A percentile compares a stretch with the other conserved stretches of the same genome.
Evolutionary conservation across 495 filamentous ascomycete species (phyloP).

Genomic region (Penicillium bialowiezense): DNA sequence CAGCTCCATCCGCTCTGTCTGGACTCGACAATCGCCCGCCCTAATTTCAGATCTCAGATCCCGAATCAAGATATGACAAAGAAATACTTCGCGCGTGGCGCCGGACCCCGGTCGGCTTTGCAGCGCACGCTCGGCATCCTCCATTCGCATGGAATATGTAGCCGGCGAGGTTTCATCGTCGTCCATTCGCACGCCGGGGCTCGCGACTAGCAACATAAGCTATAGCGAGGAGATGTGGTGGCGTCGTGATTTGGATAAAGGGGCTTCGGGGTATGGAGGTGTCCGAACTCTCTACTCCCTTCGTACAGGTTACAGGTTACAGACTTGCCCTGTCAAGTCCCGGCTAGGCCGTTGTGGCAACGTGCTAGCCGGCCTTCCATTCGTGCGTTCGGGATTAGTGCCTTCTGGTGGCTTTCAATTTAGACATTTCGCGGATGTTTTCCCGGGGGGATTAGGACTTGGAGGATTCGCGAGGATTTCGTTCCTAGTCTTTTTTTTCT

Average conservation of each 20-base stretch:
- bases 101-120: conserved; percentile 3
- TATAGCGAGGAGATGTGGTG: conserved; percentile 5
- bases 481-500: not conserved
- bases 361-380: conserved; percentile 11
- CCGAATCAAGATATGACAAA: conserved; percentile 11
- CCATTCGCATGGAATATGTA: not conserved
- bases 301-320: no score
- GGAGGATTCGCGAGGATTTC: not conserved
- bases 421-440: conserved; percentile 12
- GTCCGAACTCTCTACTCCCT: conserved; percentile 10
- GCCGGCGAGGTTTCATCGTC: not conserved
- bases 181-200: not conserved
- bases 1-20: no score
- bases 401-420: conserved; percentile 7
- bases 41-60: not conserved
- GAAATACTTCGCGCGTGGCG: conserved; percentile 9
- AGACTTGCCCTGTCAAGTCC: not conserved
- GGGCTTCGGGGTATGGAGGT: conserved; percentile 3
- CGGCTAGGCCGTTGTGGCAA: conserved; percentile 21
- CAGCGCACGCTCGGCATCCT: not conserved
- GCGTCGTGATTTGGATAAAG: conserved; percentile 15
- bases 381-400: not conserved
- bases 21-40: not conserved
- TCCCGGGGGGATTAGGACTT: conserved; percentile 7
- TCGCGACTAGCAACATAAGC: conserved; percentile 1